A percentile compares a stretch with the other conserved stretches of the same genome.
Conservation (phyloP, 371 early-diverging fungal genomes). For the Mucor plumbeus region DNA sequence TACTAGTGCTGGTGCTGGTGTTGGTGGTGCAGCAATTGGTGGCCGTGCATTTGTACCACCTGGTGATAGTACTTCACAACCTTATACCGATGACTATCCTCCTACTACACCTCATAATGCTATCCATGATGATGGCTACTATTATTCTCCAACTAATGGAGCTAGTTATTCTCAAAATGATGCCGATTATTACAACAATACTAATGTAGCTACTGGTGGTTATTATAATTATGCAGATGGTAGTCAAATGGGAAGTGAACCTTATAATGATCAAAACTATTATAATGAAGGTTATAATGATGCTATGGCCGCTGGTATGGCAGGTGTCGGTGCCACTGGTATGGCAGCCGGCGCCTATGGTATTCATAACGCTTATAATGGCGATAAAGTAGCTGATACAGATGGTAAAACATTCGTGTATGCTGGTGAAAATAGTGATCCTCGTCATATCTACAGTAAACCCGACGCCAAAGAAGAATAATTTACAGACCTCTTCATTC, state of each 20-base stretch:
- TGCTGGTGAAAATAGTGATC: background rate
- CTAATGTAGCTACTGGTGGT: background rate
- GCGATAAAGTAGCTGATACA: background rate
- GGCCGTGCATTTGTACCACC: constrained; percentile 24
- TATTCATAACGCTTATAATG: background rate
- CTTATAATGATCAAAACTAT: constrained; percentile 5
- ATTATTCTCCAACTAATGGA: background rate
- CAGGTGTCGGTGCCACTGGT: background rate
- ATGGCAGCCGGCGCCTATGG: background rate
- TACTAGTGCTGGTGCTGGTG: background rate
- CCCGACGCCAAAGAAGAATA: constrained; percentile 18
- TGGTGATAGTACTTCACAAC: background rate
- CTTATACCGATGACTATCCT: constrained; percentile 8
- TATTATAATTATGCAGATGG: constrained; percentile 1
- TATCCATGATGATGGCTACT: background rate
- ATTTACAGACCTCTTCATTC: background rate
- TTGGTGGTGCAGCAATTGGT: background rate
- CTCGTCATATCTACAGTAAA: constrained; percentile 9
- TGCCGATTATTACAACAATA: background rate
- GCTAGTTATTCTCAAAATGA: background rate
- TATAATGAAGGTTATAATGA: background rate
- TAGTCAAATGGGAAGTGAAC: background rate
- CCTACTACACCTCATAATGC: background rate
- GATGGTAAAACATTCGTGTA: background rate
- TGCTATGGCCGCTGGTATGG: background rate